phyloP scores from a whole-genome alignment of 2,329 filamentous ascomycete genomes.

The Cladophialophora chaetospira region DNA sequence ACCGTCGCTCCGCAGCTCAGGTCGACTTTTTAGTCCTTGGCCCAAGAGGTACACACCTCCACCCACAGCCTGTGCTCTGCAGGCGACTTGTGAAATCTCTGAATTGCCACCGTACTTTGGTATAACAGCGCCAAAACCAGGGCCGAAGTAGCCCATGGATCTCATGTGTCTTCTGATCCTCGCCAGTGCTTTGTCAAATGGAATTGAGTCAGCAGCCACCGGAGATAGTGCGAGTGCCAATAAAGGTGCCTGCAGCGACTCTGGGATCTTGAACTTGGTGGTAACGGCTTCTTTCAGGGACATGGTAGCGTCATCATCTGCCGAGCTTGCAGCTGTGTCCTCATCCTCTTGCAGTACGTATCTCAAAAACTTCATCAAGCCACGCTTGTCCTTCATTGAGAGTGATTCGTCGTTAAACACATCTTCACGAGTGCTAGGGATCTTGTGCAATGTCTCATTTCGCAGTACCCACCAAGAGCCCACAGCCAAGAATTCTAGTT shows the following conservation, averaged over 20 bases:
- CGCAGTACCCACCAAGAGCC: constrained; percentile 84
- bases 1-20: not conserved
- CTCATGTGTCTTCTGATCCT: constrained; percentile 76
- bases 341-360: constrained; percentile 75
- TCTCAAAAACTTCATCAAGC: constrained; percentile 90
- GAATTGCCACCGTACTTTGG: constrained; percentile 91
- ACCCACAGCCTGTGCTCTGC: constrained; percentile 86
- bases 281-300: constrained; percentile 50
- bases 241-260: constrained; percentile 65
- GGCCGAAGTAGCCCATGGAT: constrained; percentile 84
- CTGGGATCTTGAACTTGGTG: constrained; percentile 67
- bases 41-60: constrained; percentile 87
- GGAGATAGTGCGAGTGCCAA: constrained; percentile 74
- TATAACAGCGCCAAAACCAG: constrained; percentile 85
- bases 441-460: constrained; percentile 58
- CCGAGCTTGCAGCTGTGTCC: constrained; percentile 42
- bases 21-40: constrained; percentile 58
- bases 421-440: constrained; percentile 89
- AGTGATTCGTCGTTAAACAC: constrained; percentile 79
- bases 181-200: constrained; percentile 69
- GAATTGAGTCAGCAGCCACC: constrained; percentile 55
- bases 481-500: constrained; percentile 90
- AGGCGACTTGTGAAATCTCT: constrained; percentile 88
- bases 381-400: constrained; percentile 77
- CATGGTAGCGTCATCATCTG: constrained; percentile 60